These are phyloP conservation scores for Pulicaria dysenterica DNA, from an alignment of 129 eudicot species.

Conservation along the genomic window DNA sequence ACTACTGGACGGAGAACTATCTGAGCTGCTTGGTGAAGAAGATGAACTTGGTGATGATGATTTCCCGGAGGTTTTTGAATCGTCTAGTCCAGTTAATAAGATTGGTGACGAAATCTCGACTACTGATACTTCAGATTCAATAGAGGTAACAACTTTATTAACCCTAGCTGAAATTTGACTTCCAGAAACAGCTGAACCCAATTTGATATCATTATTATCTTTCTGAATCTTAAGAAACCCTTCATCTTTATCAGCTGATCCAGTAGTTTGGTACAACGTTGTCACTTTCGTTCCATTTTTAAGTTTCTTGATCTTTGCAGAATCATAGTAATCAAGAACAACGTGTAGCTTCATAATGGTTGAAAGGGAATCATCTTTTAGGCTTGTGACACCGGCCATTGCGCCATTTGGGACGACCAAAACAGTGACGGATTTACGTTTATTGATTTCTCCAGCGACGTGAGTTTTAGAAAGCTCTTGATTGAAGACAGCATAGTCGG, in stretches of 20 bases:
- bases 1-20: not conserved
- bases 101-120: slow-evolving; percentile 8
- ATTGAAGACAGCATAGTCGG: slow-evolving; percentile 16
- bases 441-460: slow-evolving; percentile 23
- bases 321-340: slow-evolving; percentile 42
- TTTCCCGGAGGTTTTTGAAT: too few relatives aligned
- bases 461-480: slow-evolving; percentile 6
- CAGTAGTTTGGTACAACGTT: slow-evolving; percentile 39
- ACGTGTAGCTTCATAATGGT: slow-evolving; percentile 38
- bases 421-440: slow-evolving; percentile 18
- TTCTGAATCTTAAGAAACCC: slow-evolving; percentile 2
- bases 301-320: slow-evolving; percentile 29
- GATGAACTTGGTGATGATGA: not conserved
- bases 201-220: not conserved
- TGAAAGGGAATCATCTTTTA: not conserved
- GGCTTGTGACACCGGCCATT: slow-evolving; percentile 3
- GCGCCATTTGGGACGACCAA: slow-evolving; percentile 28
- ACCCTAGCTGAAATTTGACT: not conserved
- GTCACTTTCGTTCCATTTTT: slow-evolving; percentile 14
- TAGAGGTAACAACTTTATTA: slow-evolving; percentile 24
- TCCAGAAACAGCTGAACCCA: not conserved
- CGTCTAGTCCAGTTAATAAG: not conserved
- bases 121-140: not conserved
- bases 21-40: not conserved
- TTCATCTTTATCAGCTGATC: slow-evolving; percentile 11